A percentile compares a stretch with the other conserved stretches of the same genome.
Conservation (phyloP, 2,329 filamentous ascomycete genomes). For the Cordyceps cateniannulata region DNA sequence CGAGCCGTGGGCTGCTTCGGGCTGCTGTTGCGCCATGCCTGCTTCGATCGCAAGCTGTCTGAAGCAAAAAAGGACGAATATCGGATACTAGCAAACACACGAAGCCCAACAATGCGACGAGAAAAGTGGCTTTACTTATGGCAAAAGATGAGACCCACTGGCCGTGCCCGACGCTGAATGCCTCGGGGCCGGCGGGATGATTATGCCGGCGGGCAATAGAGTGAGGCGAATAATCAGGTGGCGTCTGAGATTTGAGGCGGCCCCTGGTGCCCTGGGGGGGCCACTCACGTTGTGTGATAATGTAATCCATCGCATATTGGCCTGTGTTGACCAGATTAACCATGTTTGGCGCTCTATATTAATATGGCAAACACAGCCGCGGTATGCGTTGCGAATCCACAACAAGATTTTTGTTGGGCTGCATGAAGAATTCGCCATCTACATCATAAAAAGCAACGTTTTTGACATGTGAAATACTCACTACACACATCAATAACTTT, state of each 20-base stretch:
- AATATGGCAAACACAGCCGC: not conserved
- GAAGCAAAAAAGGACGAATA: too few species aligned
- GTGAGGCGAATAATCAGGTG: not conserved
- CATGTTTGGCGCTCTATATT: not conserved
- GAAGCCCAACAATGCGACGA: not conserved
- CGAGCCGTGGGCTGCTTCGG: not conserved
- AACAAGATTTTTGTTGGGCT: not conserved
- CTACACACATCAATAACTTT: too few species aligned
- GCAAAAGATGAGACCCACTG: not conserved
- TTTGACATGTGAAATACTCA: not conserved
- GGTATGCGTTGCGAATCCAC: not conserved
- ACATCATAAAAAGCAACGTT: not conserved
- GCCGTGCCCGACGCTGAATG: not conserved
- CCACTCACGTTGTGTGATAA: not conserved
- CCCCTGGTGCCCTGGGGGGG: not conserved
- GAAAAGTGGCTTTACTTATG: not conserved
- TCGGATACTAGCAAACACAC: not conserved
- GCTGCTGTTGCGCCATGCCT: not conserved
- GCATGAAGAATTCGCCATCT: not conserved
- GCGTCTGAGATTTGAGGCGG: not conserved
- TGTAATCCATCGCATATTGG: not conserved
- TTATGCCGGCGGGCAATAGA: not conserved
- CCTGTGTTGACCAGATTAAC: not conserved
- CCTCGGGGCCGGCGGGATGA: slow-evolving; percentile 3
- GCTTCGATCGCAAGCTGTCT: not conserved